Percentiles rank a stretch among this genome's conserved stretches.
Evolutionary conservation across 1,284 basidiomycete genomes (phyloP).

Genomic region (Tetrapyrgos nigripes): DNA sequence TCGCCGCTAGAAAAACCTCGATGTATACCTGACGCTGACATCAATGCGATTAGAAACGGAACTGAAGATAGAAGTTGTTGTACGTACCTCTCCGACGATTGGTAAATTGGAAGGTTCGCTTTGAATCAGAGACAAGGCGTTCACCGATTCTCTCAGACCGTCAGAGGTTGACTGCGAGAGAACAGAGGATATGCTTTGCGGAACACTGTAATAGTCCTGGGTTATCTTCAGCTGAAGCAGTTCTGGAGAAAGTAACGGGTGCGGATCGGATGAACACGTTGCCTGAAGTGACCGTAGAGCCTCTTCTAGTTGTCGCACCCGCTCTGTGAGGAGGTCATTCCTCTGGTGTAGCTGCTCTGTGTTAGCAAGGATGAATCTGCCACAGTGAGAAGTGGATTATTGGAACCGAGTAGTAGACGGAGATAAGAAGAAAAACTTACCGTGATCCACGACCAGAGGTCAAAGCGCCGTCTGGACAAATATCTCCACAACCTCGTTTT

Average conservation of each 20-base stretch:
- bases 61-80: not conserved
- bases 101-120: no score
- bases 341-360: constrained; percentile 69
- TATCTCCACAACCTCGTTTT: constrained; percentile 64
- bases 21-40: not conserved
- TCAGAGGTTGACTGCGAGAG: constrained; percentile 26
- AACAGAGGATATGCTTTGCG: constrained; percentile 20
- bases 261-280: constrained; percentile 45
- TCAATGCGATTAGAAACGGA: not conserved
- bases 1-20: not conserved
- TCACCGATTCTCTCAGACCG: constrained; percentile 21
- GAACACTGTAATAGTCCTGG: constrained; percentile 50
- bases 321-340: constrained; percentile 61
- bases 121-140: constrained; percentile 11
- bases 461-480: constrained; percentile 63
- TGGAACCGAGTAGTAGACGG: not conserved
- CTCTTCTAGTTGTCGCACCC: constrained; percentile 65
- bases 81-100: not conserved
- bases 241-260: constrained; percentile 58
- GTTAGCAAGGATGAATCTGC: constrained; percentile 66
- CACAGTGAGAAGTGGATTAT: no score
- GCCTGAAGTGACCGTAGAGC: constrained; percentile 53
- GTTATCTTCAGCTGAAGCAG: constrained; percentile 56
- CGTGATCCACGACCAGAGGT: constrained; percentile 58
- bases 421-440: constrained; percentile 29